Conservation (phyloP, 106 monocot genomes). For the Vanilla planifolia region DNA sequence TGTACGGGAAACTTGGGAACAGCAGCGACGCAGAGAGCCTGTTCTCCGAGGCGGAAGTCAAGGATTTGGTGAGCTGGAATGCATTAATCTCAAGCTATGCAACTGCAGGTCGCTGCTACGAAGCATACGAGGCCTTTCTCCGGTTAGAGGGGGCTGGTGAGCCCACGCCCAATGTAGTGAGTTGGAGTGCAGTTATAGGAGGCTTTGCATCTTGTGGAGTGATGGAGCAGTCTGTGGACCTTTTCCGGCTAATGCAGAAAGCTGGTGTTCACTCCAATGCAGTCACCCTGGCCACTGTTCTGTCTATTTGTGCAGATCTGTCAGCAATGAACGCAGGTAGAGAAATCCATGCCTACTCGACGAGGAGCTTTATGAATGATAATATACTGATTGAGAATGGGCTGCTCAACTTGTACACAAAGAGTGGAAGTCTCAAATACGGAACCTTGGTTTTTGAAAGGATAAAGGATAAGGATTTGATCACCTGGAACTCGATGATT, state of each 20-base stretch:
- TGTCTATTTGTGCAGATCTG: slow-evolving; percentile 34
- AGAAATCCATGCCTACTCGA: slow-evolving; percentile 37
- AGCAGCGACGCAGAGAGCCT: slow-evolving; percentile 28
- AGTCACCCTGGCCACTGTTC: slow-evolving; percentile 29
- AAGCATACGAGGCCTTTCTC: slow-evolving; percentile 41
- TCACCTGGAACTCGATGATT: slow-evolving; percentile 49
- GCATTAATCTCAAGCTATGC: slow-evolving; percentile 61
- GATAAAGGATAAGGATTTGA: slow-evolving; percentile 32
- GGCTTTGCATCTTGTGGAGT: slow-evolving; percentile 24
- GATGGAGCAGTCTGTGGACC: slow-evolving; percentile 23
- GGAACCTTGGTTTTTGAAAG: slow-evolving; percentile 22
- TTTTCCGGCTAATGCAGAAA: slow-evolving; percentile 38
- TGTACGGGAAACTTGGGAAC: slow-evolving; percentile 58
- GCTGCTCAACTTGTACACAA: slow-evolving; percentile 43
- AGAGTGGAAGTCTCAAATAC: slow-evolving; percentile 25
- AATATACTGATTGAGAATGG: slow-evolving; percentile 34
- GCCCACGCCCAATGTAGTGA: slow-evolving; percentile 34
- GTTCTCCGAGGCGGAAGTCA: slow-evolving; percentile 20
- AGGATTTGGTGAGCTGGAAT: slow-evolving; percentile 60
- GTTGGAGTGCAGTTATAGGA: slow-evolving; percentile 53
- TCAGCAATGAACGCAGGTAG: slow-evolving; percentile 26
- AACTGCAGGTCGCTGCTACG: slow-evolving; percentile 25
- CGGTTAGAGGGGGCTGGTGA: slow-evolving; percentile 16
- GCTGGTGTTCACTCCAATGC: slow-evolving; percentile 20
- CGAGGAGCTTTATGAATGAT: slow-evolving; percentile 16